These are phyloP conservation scores for Bipolaris gigantea DNA, from an alignment of 2,329 filamentous ascomycete species.

Conservation along the genomic window DNA sequence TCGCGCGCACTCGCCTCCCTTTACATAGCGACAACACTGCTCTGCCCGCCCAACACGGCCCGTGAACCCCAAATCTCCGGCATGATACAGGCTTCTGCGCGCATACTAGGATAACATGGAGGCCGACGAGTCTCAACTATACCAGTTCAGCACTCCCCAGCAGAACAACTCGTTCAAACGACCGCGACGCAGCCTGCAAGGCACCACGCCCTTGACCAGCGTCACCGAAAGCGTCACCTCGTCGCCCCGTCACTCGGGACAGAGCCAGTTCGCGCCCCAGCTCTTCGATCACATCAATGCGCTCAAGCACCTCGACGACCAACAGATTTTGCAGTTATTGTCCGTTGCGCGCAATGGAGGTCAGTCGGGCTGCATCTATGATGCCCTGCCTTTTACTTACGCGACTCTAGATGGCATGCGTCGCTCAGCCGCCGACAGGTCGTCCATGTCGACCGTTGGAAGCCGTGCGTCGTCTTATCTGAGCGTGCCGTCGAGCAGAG, in stretches of 20 bases:
- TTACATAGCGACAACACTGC: slow-evolving; percentile 30
- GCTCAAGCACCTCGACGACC: slow-evolving; percentile 46
- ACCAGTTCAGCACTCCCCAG: slow-evolving; percentile 42
- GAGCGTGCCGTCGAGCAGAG: slow-evolving; percentile 44
- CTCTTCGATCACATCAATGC: slow-evolving; percentile 46
- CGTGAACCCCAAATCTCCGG: slow-evolving; percentile 38
- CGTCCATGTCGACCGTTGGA: slow-evolving; percentile 42
- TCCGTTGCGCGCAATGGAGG: slow-evolving; percentile 45
- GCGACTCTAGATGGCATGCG: slow-evolving; percentile 40
- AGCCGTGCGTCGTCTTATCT: slow-evolving; percentile 44
- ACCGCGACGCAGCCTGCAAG: slow-evolving; percentile 43
- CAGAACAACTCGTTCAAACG: slow-evolving; percentile 43
- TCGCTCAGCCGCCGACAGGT: slow-evolving; percentile 37
- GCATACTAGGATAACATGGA: slow-evolving; percentile 42
- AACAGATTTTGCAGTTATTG: slow-evolving; percentile 44
- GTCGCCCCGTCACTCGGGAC: slow-evolving; percentile 40
- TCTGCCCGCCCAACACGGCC: slow-evolving; percentile 34
- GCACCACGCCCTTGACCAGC: slow-evolving; percentile 41
- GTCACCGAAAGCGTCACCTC: slow-evolving; percentile 43
- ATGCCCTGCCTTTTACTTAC: slow-evolving; percentile 25
- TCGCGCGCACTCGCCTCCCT: slow-evolving; percentile 30
- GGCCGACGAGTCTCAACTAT: slow-evolving; percentile 43
- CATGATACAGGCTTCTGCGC: slow-evolving; percentile 40
- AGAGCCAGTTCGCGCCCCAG: slow-evolving; percentile 40
- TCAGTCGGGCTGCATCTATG: slow-evolving; percentile 24